Evolutionary conservation across 2,329 filamentous ascomycete species (phyloP).

Genomic region (Fusarium begoniae): DNA sequence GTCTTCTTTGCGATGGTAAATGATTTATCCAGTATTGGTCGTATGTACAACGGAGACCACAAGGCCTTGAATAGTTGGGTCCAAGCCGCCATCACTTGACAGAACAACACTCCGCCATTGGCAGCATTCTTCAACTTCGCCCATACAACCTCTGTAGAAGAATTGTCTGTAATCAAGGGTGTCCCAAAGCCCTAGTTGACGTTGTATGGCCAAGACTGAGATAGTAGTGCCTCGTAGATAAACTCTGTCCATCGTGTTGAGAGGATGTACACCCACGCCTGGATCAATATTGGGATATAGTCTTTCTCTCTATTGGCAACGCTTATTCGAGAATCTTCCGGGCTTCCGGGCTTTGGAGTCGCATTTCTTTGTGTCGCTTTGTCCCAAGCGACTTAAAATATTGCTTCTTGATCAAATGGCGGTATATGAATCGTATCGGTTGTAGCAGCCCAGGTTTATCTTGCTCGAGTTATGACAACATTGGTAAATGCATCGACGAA

Average conservation of each 20-base stretch:
- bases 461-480: not conserved
- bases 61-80: not conserved
- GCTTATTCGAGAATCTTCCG: not conserved
- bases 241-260: not conserved
- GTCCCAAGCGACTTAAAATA: not conserved
- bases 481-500: not conserved
- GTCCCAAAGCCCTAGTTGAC: not conserved
- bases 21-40: not conserved
- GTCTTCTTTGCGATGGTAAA: not conserved
- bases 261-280: not conserved
- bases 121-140: too few relatives aligned
- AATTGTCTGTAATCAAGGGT: too few relatives aligned
- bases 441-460: not conserved
- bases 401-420: not conserved
- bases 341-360: too few relatives aligned
- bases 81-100: not conserved
- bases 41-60: too few relatives aligned
- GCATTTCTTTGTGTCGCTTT: not conserved
- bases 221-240: not conserved
- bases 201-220: not conserved
- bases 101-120: not conserved
- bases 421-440: not conserved
- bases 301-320: not conserved
- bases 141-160: too few relatives aligned
- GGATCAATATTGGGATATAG: not conserved